Base-by-base conservation (phyloP, 768 basidiomycete species). In the Gloeophyllum trabeum region DNA sequence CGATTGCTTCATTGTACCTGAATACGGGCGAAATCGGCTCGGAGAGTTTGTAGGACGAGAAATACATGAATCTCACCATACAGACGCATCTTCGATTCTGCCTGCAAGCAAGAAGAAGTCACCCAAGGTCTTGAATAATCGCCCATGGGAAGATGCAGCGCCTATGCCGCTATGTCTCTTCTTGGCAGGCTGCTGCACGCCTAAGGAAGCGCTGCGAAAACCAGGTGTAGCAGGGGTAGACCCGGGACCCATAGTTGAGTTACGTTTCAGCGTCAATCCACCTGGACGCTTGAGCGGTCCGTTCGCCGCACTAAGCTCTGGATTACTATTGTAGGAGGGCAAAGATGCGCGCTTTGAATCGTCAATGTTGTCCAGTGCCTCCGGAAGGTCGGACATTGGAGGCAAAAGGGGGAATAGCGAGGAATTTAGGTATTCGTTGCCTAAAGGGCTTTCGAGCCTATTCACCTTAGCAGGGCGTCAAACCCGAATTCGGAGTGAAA, bases 51-150 rank as follows among this genome's bases (percentile, higher is more conserved):
- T n/a, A n/a, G n/a, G n/a, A n/a, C n/a, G n/a, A n/a, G n/a, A n/a
- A n/a, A n/a, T n/a, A n/a, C n/a, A n/a, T n/a, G n/a, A n/a, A n/a
- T n/a, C 62, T 45, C 62, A 92, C 88, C 90, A 90, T 40, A 83
- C 69, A 30, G 69, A 62, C 1, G 94, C 83, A 53, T 98, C 92
- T 39, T 79, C 76, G 26, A 77, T 73, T 48, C 88, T 70, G n/a
- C 96, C 94, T 5, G 89, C 73, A 20, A 98, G 64, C 14, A 97
- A 63, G 61, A 84, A 93, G 50, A 96, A 73, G 58, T 97, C 91
- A 1, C 80, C 94, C 12, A 89, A 70, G 20, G 93, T 71, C 61
- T 94, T 97, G 60, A 79, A 85, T 26, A 94, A 68, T 43, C 94
- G 68, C 20, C 84, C 94, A 60, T 85, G 85, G 2, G 87, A 83